Evolutionary conservation across 2,329 filamentous ascomycete species (phyloP), one percentile per base, ranked within the genome.

Genomic region (Epichloe sibirici): DNA sequence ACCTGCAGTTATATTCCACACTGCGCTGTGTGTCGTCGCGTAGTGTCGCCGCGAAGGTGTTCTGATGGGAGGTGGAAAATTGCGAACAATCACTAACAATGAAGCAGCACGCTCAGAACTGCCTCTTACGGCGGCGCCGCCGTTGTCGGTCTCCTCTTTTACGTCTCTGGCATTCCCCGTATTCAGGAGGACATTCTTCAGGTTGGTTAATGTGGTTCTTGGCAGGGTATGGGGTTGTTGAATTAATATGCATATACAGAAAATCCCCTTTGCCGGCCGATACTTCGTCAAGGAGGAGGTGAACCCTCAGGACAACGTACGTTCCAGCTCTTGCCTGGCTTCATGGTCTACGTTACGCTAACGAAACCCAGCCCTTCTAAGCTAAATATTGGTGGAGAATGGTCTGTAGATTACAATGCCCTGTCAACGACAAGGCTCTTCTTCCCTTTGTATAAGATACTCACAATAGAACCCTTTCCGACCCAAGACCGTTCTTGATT

Each of bases 291-390:
- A 76, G 65, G 71, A 76, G 64, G 73, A 79, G 63, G 61, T 78
- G 59, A 74, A 78, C 59, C 71, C 80, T 55, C 77, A 79, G 55
- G 81, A 84, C 70, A 83, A 82, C 70, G 80, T 83, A 61, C 71
- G 79, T 74, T 11, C 28, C 11, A 11, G 31, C 9, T 3, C 5
- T 12, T 45, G 28, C 17, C 1, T 28, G 12, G 7, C 28, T 15
- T 37, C 12, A 21, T 15, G 6, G 9, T n/a, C 31, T 7, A 25
- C 23, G 34, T 13, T 35, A 3, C 38, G 31, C 62, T 70, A 57
- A 70, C 53, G 3, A 37, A 15, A 6, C 34, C 12, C 31, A 71
- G 70, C 69, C 70, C 50, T 73, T 73, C 63, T 73, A 71, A 71
- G 62, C 57, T 49, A 53, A 49, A 48, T 3, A 17, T 40, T 59